A percentile compares a stretch with the other conserved stretches of the same genome.
phyloP scores from a whole-genome alignment of 495 filamentous ascomycete species.

The Beverwykella pulmonaria region DNA sequence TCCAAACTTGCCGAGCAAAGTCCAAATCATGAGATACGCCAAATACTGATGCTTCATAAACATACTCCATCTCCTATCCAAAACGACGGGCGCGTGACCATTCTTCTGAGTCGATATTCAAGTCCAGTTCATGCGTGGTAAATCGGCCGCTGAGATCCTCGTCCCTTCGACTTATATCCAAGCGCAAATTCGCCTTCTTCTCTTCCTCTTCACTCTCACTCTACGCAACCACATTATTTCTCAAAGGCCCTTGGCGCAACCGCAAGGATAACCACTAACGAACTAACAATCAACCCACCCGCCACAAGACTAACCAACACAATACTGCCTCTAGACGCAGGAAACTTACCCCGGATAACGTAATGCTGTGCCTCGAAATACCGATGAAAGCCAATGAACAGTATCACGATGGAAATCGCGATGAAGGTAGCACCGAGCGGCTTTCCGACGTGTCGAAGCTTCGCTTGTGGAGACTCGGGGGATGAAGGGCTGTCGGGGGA shows the following conservation, averaged over 20 bases:
- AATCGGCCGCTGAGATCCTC: no score
- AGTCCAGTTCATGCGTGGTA: no score
- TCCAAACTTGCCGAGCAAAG: background rate
- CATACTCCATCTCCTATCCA: no score
- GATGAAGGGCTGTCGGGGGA: slow-evolving; percentile 26
- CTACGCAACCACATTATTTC: slow-evolving; percentile 24
- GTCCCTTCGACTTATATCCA: no score
- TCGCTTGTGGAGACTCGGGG: slow-evolving; percentile 18
- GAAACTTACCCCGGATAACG: slow-evolving; percentile 92
- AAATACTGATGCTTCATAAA: background rate
- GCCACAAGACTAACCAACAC: slow-evolving; percentile 70
- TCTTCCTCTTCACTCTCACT: background rate
- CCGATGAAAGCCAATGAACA: slow-evolving; percentile 79
- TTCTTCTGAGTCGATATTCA: no score
- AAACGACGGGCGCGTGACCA: no score
- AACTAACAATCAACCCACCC: slow-evolving; percentile 46
- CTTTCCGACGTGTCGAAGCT: slow-evolving; percentile 78
- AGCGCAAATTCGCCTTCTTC: no score
- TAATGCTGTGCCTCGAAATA: slow-evolving; percentile 76
- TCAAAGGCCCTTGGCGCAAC: slow-evolving; percentile 46
- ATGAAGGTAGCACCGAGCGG: slow-evolving; percentile 93
- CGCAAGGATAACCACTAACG: slow-evolving; percentile 48
- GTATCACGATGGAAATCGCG: slow-evolving; percentile 78
- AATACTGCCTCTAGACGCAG: slow-evolving; percentile 85
- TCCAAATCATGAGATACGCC: background rate